Base-by-base conservation (phyloP, 179 eudicot genomes). In the Spergularia azorica region DNA sequence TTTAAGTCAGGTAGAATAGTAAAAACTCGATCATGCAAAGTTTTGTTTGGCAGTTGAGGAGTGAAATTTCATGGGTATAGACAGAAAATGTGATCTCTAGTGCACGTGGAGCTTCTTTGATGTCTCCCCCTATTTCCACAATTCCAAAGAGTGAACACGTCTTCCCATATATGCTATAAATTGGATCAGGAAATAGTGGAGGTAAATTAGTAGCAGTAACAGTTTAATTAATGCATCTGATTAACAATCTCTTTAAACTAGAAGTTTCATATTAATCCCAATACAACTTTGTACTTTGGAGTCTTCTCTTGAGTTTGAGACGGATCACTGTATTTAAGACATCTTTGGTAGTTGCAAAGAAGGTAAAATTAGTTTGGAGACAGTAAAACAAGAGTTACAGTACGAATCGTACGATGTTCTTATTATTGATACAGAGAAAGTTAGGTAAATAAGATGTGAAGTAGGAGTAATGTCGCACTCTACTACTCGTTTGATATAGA, bases 241-340 rank as follows among this genome's bases (percentile, higher is more conserved):
- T 81, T 78, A 73, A 43, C 48, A 43, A 77, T 80, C 75, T 71
- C 79, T 15, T 32, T 32, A 32, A 63, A 63, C 46, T 26, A 65
- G 75, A 77, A 64, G 48, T 71, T 71, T 75, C 65, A 70, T 76
- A 79, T 76, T 69, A 76, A 76, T 84, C 85, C 83, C 79, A 59
- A 79, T 68, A 59, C 64, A 65, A 16, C 55, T 56, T 65, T 80
- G 81, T 72, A 43, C 41, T 52, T 65, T 79, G 67, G 0, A 11
- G 12, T 38, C 39, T 56, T 16, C 8, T 12, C 57, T 73, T 61
- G 26, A 63, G 51, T 15, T 70, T 12, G 26, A 50, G 56, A 32
- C 54, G 9, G 46, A 32, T 65, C 17, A 38, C 48, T 65, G 6
- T 38, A 38, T 32, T 39, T 65, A 6, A 38, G 32, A 65, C 48